Evolutionary conservation across 2,329 filamentous ascomycete species (phyloP).

Genomic region (Diaporthe sp.): DNA sequence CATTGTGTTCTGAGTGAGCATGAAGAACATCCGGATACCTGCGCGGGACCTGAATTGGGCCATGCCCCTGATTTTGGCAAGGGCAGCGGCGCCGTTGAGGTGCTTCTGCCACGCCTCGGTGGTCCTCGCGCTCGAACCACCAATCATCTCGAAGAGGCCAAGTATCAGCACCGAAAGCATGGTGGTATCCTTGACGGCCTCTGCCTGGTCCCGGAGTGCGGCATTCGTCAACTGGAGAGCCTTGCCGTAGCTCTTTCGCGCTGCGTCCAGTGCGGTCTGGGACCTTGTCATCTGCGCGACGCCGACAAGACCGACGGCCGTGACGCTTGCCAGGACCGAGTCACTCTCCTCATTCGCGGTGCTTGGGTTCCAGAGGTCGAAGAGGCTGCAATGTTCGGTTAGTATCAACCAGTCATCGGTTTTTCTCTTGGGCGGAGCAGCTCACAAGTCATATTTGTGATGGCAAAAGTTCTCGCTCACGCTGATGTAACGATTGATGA

Average conservation of each 20-base stretch:
- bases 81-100: constrained; percentile 64
- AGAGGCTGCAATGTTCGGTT: constrained; percentile 50
- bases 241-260: constrained; percentile 64
- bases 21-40: constrained; percentile 67
- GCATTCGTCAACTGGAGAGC: constrained; percentile 66
- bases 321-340: constrained; percentile 65
- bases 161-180: constrained; percentile 68
- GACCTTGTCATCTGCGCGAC: constrained; percentile 62
- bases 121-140: constrained; percentile 57
- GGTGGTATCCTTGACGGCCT: constrained; percentile 63
- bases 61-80: constrained; percentile 64
- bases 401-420: background rate
- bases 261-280: constrained; percentile 59
- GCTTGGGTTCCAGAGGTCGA: constrained; percentile 65
- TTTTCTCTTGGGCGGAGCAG: background rate
- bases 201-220: constrained; percentile 60
- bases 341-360: constrained; percentile 54
- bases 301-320: constrained; percentile 67
- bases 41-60: constrained; percentile 61
- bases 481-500: constrained; percentile 37
- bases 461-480: constrained; percentile 56
- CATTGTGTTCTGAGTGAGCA: constrained; percentile 65
- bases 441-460: constrained; percentile 65
- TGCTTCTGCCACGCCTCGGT: constrained; percentile 67
- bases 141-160: constrained; percentile 68